A percentile compares a stretch with the other conserved stretches of the same genome.
Evolutionary conservation across 2,329 filamentous ascomycete genomes (phyloP).

Genomic region (Exophiala oligosperma): DNA sequence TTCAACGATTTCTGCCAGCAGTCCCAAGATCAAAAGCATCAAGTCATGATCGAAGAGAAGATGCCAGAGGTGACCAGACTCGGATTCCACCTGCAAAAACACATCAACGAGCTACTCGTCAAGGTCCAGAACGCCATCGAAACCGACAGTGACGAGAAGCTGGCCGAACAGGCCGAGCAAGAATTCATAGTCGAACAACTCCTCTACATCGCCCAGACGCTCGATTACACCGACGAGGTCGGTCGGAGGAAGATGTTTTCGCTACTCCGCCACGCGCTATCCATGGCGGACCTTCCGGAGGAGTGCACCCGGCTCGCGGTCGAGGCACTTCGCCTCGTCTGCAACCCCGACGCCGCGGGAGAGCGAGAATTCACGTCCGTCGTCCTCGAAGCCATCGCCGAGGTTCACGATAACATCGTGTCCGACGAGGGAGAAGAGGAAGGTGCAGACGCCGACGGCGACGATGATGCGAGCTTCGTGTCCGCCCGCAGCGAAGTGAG

Average conservation of each 20-base stretch:
- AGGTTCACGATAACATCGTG: constrained; percentile 92
- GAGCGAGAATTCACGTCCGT: constrained; percentile 53
- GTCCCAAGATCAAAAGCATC: constrained; percentile 64
- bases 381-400: constrained; percentile 86
- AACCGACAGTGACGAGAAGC: constrained; percentile 67
- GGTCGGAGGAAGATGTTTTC: constrained; percentile 95
- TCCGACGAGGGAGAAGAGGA: constrained; percentile 30
- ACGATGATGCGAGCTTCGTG: constrained; percentile 85
- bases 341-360: constrained; percentile 58
- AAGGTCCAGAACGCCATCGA: constrained; percentile 35
- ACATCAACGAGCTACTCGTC: constrained; percentile 59
- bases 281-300: constrained; percentile 83
- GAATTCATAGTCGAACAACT: constrained; percentile 97
- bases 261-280: constrained; percentile 79
- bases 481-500: constrained; percentile 86
- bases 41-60: constrained; percentile 82
- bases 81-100: constrained; percentile 80
- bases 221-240: constrained; percentile 98
- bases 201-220: constrained; percentile 83
- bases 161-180: constrained; percentile 72
- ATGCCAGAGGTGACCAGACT: constrained; percentile 92
- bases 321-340: constrained; percentile 79
- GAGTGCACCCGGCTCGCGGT: constrained; percentile 87
- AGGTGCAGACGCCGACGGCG: constrained; percentile 59
- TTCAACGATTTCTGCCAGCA: constrained; percentile 92